phyloP scores from a whole-genome alignment of 441 rosid species.

The Eutrema salsugineum region DNA sequence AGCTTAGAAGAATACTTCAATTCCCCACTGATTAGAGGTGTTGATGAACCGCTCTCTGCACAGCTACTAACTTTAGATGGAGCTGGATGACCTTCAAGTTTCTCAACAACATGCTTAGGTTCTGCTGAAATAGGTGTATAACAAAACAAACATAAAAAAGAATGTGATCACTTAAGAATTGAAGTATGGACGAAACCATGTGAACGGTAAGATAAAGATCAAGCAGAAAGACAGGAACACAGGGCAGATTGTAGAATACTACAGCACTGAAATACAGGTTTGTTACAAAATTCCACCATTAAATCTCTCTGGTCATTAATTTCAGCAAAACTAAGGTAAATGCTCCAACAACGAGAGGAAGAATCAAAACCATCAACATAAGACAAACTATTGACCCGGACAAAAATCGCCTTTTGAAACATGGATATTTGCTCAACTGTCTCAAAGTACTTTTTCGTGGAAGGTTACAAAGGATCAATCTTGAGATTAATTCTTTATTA shows the following conservation, averaged over 20 bases:
- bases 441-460: background rate
- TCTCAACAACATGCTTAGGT: constrained; percentile 47
- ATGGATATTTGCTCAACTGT: background rate
- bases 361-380: background rate
- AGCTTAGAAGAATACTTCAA: constrained; percentile 53
- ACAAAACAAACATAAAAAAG: background rate
- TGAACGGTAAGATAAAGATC: background rate
- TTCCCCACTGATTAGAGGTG: constrained; percentile 51
- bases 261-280: background rate
- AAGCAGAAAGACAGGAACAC: background rate
- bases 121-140: constrained; percentile 40
- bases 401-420: background rate
- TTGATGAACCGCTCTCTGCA: constrained; percentile 42
- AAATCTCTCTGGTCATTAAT: background rate
- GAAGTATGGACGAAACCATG: background rate
- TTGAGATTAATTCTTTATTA: background rate
- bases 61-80: constrained; percentile 49
- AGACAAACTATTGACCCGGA: background rate
- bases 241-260: background rate
- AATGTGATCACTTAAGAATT: background rate
- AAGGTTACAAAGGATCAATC: background rate
- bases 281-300: background rate
- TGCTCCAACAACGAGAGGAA: background rate
- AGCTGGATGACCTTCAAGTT: constrained; percentile 45
- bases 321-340: background rate